Base-by-base conservation (phyloP, 345 rosid genomes). In the Hibiscus syriacus region DNA sequence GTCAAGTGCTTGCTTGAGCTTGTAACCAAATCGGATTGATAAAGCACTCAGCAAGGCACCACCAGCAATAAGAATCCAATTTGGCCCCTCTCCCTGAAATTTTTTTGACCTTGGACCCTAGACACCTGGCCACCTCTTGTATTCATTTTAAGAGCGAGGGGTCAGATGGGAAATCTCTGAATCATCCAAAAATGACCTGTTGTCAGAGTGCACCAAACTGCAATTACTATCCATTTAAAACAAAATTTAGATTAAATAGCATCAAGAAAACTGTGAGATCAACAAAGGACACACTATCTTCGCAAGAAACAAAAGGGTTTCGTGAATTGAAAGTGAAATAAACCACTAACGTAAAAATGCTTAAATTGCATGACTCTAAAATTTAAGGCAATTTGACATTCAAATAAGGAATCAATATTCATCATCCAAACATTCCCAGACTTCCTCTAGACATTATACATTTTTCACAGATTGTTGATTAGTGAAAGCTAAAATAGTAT, bases 41-140 rank as follows among this genome's bases (percentile, higher is more conserved):
- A 94, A 73, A 1, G 99, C 89, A 80, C 96, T 91, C 74, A 94
- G 81, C 77, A 94, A 86, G 69, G 99, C 98, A 36, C 98, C 96
- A 2, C 98, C 98, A 1, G 96, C 98, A 67, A 94, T 86, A 13
- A 94, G 80, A 68, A 94, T 78, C 99, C 99, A 94, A 67, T 85
- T 89, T 13, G 92, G 84, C 20, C 98, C 87, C 72, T 82, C 88
- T 25, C 76, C 85, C 61, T 80, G 88, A 48, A 78, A 60, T 34
- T n/a, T 67, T 49, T 70, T 83, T 26, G 74, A 72, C 78, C 72
- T 84, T 59, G 82, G 92, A 79, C 78, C 77, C 88, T 86, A 29
- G 90, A 76, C 56, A 73, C 73, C 57, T 73, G 80, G 72, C 73
- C 73, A 48, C 79, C 72, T 80, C 77, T 80, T 67, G 80, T 76